Base-by-base conservation (phyloP, 495 filamentous ascomycete species). In the Aspergillus affinis region DNA sequence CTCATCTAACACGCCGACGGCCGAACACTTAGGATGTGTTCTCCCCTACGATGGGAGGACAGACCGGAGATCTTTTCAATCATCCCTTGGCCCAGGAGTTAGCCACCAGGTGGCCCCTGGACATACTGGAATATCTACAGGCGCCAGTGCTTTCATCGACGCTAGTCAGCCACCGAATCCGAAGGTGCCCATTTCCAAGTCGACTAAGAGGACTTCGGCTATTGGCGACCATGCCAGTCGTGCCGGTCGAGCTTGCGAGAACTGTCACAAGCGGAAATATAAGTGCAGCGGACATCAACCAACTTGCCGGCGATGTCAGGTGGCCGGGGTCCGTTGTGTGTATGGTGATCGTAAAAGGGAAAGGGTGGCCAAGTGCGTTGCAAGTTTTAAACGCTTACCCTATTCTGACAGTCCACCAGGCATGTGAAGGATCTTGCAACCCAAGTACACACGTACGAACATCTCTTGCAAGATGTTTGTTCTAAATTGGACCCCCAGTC, bases 251-350 rank as follows among this genome's bases (percentile, higher is more conserved):
- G 88, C 88, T 2, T 91, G 88, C 69, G 89, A 88, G 79, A 86
- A 86, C 47, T 91, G 88, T 74, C 79, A 87, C 15, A 85, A 90
- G 57, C 81, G 87, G 61, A 87, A 87, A 62, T 80, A 82, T 58
- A 87, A 86, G 69, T 86, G 83, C 65, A 84, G 77, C 59, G 84
- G 84, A 12, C 78, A 78, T 55, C 74, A 74, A 48, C 85, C 85
- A 44, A 64, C 66, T 20, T 88, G 85, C 65, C 77, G 79, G 48
- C 78, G 84, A 58, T 88, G 85, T 61, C 69, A 76, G 67, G 80
- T 84, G 59, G 75, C 78, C 26, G 73, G 72, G 26, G 65, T 80
- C 41, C 49, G 21, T 10, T 88, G 85, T 61, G 70, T 71, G 4
- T 88, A 87, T 69, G 77, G 74, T 17, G 80, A 85, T 55, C 79